phyloP scores from a whole-genome alignment of 148 eudicot species.

The Vaccinium myrtillus region DNA sequence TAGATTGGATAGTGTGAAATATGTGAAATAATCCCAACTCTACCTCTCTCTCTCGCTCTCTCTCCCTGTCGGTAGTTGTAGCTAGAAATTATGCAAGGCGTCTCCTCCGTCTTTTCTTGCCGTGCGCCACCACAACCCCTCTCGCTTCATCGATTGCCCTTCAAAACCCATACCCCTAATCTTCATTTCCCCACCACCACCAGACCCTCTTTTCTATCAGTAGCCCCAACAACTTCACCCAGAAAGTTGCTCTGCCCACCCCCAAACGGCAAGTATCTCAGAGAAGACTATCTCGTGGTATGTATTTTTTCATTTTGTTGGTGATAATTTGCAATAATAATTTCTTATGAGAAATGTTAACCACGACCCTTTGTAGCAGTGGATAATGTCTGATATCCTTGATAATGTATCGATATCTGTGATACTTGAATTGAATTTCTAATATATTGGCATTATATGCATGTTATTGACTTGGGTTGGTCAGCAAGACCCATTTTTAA shows the following conservation, averaged over 20 bases:
- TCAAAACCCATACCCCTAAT: slow-evolving; percentile 18
- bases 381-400: no score
- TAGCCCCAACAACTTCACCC: slow-evolving; percentile 19
- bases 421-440: no score
- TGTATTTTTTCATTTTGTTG: background rate
- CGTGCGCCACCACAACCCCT: slow-evolving; percentile 18
- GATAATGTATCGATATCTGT: no score
- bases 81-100: slow-evolving; percentile 32
- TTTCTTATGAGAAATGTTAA: background rate
- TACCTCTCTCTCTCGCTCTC: slow-evolving; percentile 5
- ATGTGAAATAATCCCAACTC: background rate
- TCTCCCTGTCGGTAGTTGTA: background rate
- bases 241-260: slow-evolving; percentile 56
- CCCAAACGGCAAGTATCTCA: slow-evolving; percentile 61
- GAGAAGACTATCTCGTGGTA: slow-evolving; percentile 95
- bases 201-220: slow-evolving; percentile 24
- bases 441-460: no score
- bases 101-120: slow-evolving; percentile 24
- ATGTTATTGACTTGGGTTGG: no score
- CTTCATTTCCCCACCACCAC: slow-evolving; percentile 24
- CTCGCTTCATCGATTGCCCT: slow-evolving; percentile 10
- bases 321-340: background rate
- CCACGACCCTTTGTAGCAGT: no score
- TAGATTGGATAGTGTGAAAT: background rate
- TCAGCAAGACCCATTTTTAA: background rate